phyloP scores from a whole-genome alignment of 2,329 filamentous ascomycete genomes.

The Daldinia sp. region DNA sequence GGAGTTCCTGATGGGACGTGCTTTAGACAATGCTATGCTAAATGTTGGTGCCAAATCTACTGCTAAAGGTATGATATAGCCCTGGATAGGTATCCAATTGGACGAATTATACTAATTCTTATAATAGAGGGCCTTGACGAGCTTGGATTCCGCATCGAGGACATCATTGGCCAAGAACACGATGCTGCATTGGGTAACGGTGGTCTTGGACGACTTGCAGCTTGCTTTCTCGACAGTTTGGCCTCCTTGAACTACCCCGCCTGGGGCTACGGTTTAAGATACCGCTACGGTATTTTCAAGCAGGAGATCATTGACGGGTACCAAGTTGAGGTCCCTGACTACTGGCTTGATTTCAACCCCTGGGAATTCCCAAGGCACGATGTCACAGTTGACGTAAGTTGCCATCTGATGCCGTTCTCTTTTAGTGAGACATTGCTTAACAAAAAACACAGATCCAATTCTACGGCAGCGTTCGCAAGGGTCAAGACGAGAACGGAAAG shows the following conservation, averaged over 20 bases:
- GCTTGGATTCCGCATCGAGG: slow-evolving; percentile 95
- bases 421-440: slow-evolving; percentile 4
- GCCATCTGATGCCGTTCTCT: not conserved
- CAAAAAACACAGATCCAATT: slow-evolving; percentile 77
- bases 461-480: slow-evolving; percentile 83
- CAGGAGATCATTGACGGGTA: slow-evolving; percentile 98
- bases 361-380: slow-evolving; percentile 99
- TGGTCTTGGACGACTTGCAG: slow-evolving; percentile 90
- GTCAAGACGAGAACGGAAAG: slow-evolving; percentile 79
- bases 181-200: slow-evolving; percentile 97
- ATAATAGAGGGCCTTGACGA: slow-evolving; percentile 80
- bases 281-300: slow-evolving; percentile 98
- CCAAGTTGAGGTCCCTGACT: slow-evolving; percentile 97
- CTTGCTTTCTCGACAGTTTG: slow-evolving; percentile 96
- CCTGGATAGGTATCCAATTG: too few relatives aligned
- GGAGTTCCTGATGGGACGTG: slow-evolving; percentile 96
- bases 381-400: slow-evolving; percentile 82
- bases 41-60: slow-evolving; percentile 89
- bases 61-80: slow-evolving; percentile 71
- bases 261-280: slow-evolving; percentile 96
- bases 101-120: too few relatives aligned
- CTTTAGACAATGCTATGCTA: slow-evolving; percentile 97
- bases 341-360: slow-evolving; percentile 99
- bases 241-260: slow-evolving; percentile 94
- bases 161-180: slow-evolving; percentile 92